Evolutionary conservation across 805 yeast genomes (phyloP), one percentile per base, ranked within the genome.

Genomic region (Sugiyamaella lignohabitans): DNA sequence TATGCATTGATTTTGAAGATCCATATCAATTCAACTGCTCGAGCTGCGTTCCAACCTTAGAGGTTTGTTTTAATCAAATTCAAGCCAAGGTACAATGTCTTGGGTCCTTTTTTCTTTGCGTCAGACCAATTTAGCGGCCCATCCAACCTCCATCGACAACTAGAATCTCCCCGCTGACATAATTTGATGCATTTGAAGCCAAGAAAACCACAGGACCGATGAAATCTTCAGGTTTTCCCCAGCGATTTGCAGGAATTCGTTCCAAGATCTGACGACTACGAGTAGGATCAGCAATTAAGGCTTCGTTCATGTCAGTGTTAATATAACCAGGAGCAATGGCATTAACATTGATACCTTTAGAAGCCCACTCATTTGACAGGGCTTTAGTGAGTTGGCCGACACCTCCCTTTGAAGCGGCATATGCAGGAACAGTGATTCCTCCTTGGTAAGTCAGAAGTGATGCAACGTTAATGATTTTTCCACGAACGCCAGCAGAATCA

Each of bases 171-270:
- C 93, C 94, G 11, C 91, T 84, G 40, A 89, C 82, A 72, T 84
- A 84, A 20, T 82, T 73, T 30, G 84, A 75, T 6, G 88, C 89
- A 49, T 77, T 76, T 38, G 82, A 73, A 20, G 87, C 80, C 67
- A 84, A 72, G 71, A 83, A 84, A 54, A 84, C 69, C 47, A 82
- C 72, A 30, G 85, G 71, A 38, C 94, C 93, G 40, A 80, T 82
- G 61, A 83, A 82, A 64, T 84, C 94, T 60, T 80, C 74, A 52
- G 91, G 88, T 58, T 79, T 84, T 38, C 91, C 87, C 83, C 84
- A 78, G 70, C 93, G 78, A 60, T 77, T 76, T 78, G 79, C 75
- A 59, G 93, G 93, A 48, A 80, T 71, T 65, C 76, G 75, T 23
- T 76, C 66, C 57, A 80, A 80, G 87, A 89, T 82, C 46, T 78